Evolutionary conservation across 768 basidiomycete genomes (phyloP).

Genomic region (Macrolepiota albuminosa): DNA sequence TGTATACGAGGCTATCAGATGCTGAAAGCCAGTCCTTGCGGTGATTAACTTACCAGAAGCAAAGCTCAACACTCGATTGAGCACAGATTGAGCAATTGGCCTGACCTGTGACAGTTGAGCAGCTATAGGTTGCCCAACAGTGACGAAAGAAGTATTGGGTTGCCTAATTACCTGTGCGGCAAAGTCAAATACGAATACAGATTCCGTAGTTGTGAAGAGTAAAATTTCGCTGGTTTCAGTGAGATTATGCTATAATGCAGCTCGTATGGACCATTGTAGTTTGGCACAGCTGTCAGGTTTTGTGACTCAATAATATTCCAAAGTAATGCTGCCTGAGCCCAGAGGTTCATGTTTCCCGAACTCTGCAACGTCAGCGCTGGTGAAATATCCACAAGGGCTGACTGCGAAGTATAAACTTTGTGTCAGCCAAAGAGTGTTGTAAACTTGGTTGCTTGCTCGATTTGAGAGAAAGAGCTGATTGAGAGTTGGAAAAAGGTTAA

Average conservation of each 20-base stretch:
- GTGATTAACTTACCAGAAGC: slow-evolving; percentile 43
- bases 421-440: slow-evolving; percentile 44
- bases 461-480: slow-evolving; percentile 45
- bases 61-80: slow-evolving; percentile 59
- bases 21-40: slow-evolving; percentile 2
- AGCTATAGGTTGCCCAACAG: slow-evolving; percentile 27
- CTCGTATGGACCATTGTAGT: slow-evolving; percentile 38
- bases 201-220: slow-evolving; percentile 35
- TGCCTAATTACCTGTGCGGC: slow-evolving; percentile 46
- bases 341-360: slow-evolving; percentile 47
- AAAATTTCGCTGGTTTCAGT: slow-evolving; percentile 35
- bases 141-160: slow-evolving; percentile 37
- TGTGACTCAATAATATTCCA: slow-evolving; percentile 56
- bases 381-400: slow-evolving; percentile 50
- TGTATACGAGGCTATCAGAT: slow-evolving; percentile 46
- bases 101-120: slow-evolving; percentile 42
- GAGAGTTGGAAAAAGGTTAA: slow-evolving; percentile 43
- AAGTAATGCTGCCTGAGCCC: slow-evolving; percentile 55
- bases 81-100: slow-evolving; percentile 27
- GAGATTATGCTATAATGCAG: slow-evolving; percentile 45
- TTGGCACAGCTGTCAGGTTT: slow-evolving; percentile 29
- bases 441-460: slow-evolving; percentile 38
- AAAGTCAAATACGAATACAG: slow-evolving; percentile 58
- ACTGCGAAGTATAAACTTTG: slow-evolving; percentile 53
- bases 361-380: slow-evolving; percentile 32